phyloP scores from a whole-genome alignment of 495 filamentous ascomycete genomes.

The Aspergillus ellipticus region DNA sequence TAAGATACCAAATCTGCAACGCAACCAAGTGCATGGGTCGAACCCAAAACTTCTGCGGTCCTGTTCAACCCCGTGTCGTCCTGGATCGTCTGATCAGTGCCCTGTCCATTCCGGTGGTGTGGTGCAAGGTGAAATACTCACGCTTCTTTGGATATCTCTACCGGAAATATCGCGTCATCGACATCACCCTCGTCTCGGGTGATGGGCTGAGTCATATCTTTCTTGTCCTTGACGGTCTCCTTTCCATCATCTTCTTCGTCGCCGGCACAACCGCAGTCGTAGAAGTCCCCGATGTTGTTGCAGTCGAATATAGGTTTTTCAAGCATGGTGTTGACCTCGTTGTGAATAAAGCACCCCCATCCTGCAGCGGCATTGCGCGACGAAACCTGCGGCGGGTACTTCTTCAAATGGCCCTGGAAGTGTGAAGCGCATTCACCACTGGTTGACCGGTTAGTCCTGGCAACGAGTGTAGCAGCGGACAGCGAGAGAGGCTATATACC shows the following conservation, averaged over 20 bases:
- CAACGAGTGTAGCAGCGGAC: not conserved
- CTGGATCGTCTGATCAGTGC: slow-evolving; percentile 18
- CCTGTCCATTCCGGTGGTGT: slow-evolving; percentile 1
- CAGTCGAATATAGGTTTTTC: slow-evolving; percentile 84
- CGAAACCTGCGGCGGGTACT: slow-evolving; percentile 88
- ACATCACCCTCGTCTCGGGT: slow-evolving; percentile 11
- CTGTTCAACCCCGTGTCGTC: slow-evolving; percentile 29
- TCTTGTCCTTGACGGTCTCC: not conserved
- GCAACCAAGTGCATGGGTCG: not conserved
- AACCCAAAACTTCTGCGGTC: not conserved
- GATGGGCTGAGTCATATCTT: slow-evolving; percentile 5
- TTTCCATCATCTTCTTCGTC: slow-evolving; percentile 45
- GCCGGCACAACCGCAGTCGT: slow-evolving; percentile 92
- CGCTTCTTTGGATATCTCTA: slow-evolving; percentile 44
- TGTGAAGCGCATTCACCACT: slow-evolving; percentile 93
- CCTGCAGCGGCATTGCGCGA: slow-evolving; percentile 77
- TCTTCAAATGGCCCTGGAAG: slow-evolving; percentile 75
- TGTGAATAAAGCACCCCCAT: slow-evolving; percentile 95
- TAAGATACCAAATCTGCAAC: not conserved
- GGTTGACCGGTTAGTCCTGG: slow-evolving; percentile 5
- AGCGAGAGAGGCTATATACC: slow-evolving; percentile 37
- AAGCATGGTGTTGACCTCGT: slow-evolving; percentile 86
- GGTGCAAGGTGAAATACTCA: slow-evolving; percentile 22
- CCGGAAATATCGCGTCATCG: slow-evolving; percentile 19
- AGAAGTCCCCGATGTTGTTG: slow-evolving; percentile 81